phyloP scores from a whole-genome alignment of 495 filamentous ascomycete genomes.

The Cairneyella variabilis region DNA sequence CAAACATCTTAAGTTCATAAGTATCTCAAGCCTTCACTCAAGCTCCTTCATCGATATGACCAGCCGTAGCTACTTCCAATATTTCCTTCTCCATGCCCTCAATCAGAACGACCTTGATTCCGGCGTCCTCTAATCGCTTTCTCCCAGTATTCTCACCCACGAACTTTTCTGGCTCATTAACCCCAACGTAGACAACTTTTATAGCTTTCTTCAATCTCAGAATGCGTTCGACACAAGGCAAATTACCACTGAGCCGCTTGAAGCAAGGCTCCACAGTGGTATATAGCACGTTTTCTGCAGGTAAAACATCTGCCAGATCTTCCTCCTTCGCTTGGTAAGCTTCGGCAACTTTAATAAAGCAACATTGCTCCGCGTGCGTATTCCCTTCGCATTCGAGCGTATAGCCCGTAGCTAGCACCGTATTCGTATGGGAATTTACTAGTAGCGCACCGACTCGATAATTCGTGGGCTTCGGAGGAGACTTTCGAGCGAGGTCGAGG shows the following conservation, averaged over 20 bases:
- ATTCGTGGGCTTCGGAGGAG: constrained; percentile 82
- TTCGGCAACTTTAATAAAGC: constrained; percentile 63
- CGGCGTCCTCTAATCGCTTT: constrained; percentile 62
- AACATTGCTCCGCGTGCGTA: constrained; percentile 94
- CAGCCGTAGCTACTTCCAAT: constrained; percentile 72
- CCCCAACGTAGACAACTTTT: constrained; percentile 78
- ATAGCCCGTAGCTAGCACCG: constrained; percentile 79
- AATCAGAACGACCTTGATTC: constrained; percentile 70
- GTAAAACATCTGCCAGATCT: constrained; percentile 51
- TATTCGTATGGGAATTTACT: constrained; percentile 52
- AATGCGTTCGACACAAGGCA: constrained; percentile 79
- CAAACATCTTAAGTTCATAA: too few relatives aligned
- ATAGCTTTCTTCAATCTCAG: constrained; percentile 58
- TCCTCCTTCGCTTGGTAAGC: constrained; percentile 46
- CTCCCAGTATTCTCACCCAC: constrained; percentile 76
- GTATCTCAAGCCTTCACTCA: neutral
- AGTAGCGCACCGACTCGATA: constrained; percentile 89
- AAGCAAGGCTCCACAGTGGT: constrained; percentile 95
- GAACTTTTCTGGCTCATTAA: constrained; percentile 85
- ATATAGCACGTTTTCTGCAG: constrained; percentile 62
- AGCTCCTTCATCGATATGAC: constrained; percentile 43
- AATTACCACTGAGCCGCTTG: constrained; percentile 74
- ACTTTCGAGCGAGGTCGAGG: constrained; percentile 68
- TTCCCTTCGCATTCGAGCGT: constrained; percentile 89
- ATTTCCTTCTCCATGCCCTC: constrained; percentile 79